Percentiles rank a stretch among this genome's conserved stretches.
Evolutionary conservation across 768 basidiomycete species (phyloP).

Genomic region (Lactarius quietus): DNA sequence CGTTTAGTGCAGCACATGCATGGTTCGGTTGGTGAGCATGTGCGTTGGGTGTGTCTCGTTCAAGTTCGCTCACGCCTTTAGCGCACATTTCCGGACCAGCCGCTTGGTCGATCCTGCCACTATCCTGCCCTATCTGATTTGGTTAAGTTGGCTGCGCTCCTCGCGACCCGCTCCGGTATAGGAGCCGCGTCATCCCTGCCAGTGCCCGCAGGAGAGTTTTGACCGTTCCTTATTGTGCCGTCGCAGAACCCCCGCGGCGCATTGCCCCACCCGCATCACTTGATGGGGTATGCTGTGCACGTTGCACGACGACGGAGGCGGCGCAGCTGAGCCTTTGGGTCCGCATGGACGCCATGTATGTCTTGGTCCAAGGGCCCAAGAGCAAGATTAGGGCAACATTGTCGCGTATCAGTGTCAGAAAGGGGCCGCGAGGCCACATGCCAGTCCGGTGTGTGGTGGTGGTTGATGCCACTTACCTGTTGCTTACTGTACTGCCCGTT

Average conservation of each 20-base stretch:
- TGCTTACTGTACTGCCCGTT: neutral
- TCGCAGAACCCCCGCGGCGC: neutral
- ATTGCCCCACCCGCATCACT: neutral
- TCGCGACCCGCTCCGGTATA: neutral
- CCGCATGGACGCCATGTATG: neutral
- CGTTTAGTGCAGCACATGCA: neutral
- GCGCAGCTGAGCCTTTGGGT: neutral
- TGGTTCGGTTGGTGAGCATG: neutral
- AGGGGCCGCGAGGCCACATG: neutral
- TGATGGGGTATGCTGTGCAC: neutral
- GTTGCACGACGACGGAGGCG: neutral
- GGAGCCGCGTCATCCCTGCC: neutral
- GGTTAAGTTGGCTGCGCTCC: neutral
- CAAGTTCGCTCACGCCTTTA: neutral
- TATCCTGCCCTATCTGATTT: neutral
- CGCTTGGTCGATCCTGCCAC: neutral
- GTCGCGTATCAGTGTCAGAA: neutral
- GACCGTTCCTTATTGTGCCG: neutral
- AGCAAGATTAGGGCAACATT: neutral
- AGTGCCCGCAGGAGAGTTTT: neutral
- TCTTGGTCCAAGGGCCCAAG: too few species aligned
- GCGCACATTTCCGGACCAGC: neutral
- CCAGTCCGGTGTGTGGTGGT: neutral
- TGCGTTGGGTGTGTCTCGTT: too few species aligned
- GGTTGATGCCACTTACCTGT: neutral